Evolutionary conservation across 75 land plant genomes (phyloP).

Genomic region (Picea sitchensis): DNA sequence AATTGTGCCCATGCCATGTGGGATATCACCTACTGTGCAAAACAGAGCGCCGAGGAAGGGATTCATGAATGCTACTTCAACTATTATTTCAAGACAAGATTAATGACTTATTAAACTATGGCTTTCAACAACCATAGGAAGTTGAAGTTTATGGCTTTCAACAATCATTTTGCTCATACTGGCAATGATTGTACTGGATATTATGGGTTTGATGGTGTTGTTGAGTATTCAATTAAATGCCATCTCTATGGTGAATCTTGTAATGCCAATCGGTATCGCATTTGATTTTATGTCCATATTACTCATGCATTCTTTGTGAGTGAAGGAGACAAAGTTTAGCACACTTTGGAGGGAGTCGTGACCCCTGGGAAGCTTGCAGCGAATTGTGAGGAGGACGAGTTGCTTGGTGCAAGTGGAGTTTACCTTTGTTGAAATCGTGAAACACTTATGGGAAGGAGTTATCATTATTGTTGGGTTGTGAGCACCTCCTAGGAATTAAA

Average conservation of each 20-base stretch:
- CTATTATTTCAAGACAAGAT: no score
- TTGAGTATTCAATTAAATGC: constrained; percentile 88
- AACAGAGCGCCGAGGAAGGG: no score
- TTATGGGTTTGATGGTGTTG: constrained; percentile 86
- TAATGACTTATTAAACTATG: background rate
- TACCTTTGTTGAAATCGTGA: no score
- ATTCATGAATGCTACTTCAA: no score
- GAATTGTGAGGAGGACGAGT: no score
- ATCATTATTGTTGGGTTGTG: no score
- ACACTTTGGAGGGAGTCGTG: background rate
- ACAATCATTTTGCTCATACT: constrained; percentile 59
- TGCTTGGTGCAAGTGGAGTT: no score
- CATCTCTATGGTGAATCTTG: constrained; percentile 89
- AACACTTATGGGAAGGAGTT: no score
- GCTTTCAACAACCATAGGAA: constrained; percentile 48
- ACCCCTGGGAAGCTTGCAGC: no score
- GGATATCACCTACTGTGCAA: no score
- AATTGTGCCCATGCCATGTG: no score
- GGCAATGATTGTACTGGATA: constrained; percentile 78
- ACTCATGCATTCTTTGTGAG: constrained; percentile 88
- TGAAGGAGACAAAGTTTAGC: constrained; percentile 58
- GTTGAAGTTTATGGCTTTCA: constrained; percentile 70
- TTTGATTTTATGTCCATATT: constrained; percentile 96
- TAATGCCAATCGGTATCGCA: constrained; percentile 88
- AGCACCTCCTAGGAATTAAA: no score